phyloP scores from a whole-genome alignment of 83 land plant species.

The Larix sibirica region DNA sequence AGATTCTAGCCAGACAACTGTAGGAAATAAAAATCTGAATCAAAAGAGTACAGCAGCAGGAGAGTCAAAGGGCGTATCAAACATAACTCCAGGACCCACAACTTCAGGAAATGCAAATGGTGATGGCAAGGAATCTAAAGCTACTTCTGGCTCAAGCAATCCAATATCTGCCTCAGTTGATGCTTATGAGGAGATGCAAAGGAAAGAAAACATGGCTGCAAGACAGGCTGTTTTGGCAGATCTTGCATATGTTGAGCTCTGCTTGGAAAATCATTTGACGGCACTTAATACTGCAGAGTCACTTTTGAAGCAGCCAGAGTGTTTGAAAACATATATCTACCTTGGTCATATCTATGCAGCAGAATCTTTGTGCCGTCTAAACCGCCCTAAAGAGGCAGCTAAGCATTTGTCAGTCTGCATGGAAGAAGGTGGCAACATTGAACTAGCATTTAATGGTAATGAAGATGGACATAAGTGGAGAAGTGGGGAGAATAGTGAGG shows the following conservation, averaged over 20 bases:
- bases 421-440: constrained; percentile 36
- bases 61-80: constrained; percentile 36
- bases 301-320: constrained; percentile 63
- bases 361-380: constrained; percentile 86
- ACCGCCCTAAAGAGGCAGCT: constrained; percentile 82
- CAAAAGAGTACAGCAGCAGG: constrained; percentile 17
- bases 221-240: constrained; percentile 78
- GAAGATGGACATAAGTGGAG: constrained; percentile 75
- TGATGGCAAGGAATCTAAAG: constrained; percentile 65
- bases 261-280: constrained; percentile 77
- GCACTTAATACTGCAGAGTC: constrained; percentile 60
- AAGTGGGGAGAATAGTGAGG: constrained; percentile 54
- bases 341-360: constrained; percentile 90
- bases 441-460: constrained; percentile 44
- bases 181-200: constrained; percentile 55
- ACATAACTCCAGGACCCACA: constrained; percentile 10
- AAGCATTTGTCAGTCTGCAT: constrained; percentile 70
- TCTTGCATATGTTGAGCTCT: constrained; percentile 86
- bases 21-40: constrained; percentile 10
- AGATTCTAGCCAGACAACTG: constrained; percentile 22
- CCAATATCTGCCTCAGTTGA: constrained; percentile 48
- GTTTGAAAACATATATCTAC: constrained; percentile 57
- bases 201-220: constrained; percentile 52
- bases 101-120: constrained; percentile 45
- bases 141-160: constrained; percentile 21